Conservation (phyloP, 352 stramenopile genomes). For the Phytophthora sp. region DNA sequence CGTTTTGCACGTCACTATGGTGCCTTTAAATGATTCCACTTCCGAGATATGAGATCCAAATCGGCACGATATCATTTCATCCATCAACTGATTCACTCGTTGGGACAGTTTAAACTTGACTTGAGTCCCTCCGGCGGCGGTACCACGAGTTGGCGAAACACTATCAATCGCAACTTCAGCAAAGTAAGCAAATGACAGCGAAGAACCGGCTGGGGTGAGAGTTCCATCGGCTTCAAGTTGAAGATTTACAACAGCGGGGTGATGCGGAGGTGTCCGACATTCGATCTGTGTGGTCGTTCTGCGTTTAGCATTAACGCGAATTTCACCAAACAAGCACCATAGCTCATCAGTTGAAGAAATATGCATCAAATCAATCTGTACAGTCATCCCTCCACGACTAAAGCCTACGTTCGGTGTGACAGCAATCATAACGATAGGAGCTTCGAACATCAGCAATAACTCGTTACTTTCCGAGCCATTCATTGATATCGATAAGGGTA, state of each 20-base stretch:
- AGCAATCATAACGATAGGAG: conserved; percentile 19
- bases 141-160: conserved; percentile 24
- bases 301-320: conserved; percentile 9
- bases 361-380: conserved; percentile 25
- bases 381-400: conserved; percentile 25
- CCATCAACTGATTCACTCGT: conserved; percentile 4
- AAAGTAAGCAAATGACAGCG: conserved; percentile 37
- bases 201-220: conserved; percentile 8
- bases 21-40: conserved; percentile 1
- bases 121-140: conserved; percentile 26
- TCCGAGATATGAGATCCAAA: conserved; percentile 33
- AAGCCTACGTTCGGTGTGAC: conserved; percentile 37
- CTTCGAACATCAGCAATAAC: conserved; percentile 40
- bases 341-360: conserved; percentile 2
- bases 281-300: conserved; percentile 18
- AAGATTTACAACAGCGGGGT: conserved; percentile 20
- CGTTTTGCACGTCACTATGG: conserved; percentile 30
- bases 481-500: conserved; percentile 29
- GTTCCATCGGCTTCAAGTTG: conserved; percentile 10
- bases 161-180: conserved; percentile 32
- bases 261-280: conserved; percentile 35
- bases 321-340: conserved; percentile 39
- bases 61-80: conserved; percentile 20
- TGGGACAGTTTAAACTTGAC: conserved; percentile 34
- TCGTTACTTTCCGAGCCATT: conserved; percentile 32